phyloP scores from a whole-genome alignment of 2,329 filamentous ascomycete genomes.

The Aspergillus calidoustus region DNA sequence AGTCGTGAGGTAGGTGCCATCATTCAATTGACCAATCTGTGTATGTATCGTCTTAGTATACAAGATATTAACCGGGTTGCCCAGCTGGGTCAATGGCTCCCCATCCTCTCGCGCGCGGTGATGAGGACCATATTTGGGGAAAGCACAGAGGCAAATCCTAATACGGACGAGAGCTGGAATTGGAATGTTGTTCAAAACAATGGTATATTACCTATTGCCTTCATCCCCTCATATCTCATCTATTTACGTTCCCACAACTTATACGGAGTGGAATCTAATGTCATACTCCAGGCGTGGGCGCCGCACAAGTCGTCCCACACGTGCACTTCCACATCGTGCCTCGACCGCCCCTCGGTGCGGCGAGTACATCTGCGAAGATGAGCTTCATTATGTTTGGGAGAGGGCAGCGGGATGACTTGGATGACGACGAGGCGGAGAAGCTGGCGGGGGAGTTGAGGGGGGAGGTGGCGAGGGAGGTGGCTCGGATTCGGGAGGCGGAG shows the following conservation, averaged over 20 bases:
- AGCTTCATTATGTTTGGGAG: conserved; percentile 53
- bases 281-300: conserved; percentile 65
- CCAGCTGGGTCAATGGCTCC: conserved; percentile 52
- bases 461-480: conserved; percentile 44
- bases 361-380: conserved; percentile 25
- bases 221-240: background rate
- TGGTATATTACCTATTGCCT: conserved; percentile 49
- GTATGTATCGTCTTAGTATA: conserved; percentile 5
- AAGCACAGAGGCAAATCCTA: conserved; percentile 21
- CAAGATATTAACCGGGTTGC: background rate
- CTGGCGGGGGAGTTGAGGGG: conserved; percentile 43
- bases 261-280: background rate
- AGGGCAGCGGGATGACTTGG: conserved; percentile 52
- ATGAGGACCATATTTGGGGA: conserved; percentile 67
- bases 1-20: conserved; percentile 66
- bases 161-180: conserved; percentile 75
- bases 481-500: conserved; percentile 39
- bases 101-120: conserved; percentile 67
- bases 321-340: conserved; percentile 96
- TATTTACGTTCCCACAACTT: background rate
- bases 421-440: conserved; percentile 50
- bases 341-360: conserved; percentile 58
- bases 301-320: conserved; percentile 90
- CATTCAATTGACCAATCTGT: conserved; percentile 41
- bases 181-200: conserved; percentile 99